Evolutionary conservation across 2,329 filamentous ascomycete species (phyloP), one percentile per base, ranked within the genome.

Genomic region (Aspergillus aculeatus): DNA sequence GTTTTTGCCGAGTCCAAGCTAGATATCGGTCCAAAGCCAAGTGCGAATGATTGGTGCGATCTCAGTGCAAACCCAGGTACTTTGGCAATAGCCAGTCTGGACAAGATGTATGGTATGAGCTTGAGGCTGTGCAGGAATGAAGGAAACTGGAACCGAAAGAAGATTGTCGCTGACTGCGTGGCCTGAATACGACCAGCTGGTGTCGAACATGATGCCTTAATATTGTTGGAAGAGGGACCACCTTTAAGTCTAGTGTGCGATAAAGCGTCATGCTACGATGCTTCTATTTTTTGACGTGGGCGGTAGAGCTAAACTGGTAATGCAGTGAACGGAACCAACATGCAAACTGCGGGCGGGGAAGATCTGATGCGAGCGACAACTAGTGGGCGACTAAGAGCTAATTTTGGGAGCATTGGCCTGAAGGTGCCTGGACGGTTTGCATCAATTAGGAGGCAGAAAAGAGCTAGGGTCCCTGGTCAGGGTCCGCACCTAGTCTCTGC

Each of bases 201-300:
- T 21, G 21, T 21, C 21, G 21, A 21, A 56, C 63, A 64, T 63
- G 58, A 54, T 63, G 54, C n/a, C 51, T 55, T 58, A 52, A 64
- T 59, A 62, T 61, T 54, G 57, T 23, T 50, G 54, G 60, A 48
- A 50, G 58, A 11, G 32, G 32, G 32, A 56, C 54, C 32, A 57
- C 54, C 31, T 57, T 56, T 61, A 63, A 59, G 52, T 56, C 6
- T 35, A 49, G 52, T 52, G 41, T 55, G 50, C 38, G 59, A 58
- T 58, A 57, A 58, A 56, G 54, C 50, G 48, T 56, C 56, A 62
- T 57, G 47, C 44, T 60, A 26, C 47, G 57, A 62, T 59, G 62
- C 57, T 64, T 64, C 63, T 64, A 64, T 64, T 64, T 64, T 64
- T 64, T 64, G 56, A 44, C 52, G 50, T 50, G 52, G 48, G 60